A percentile compares a stretch with the other conserved stretches of the same genome.
These are phyloP conservation scores for Erysimum pusillum DNA, from an alignment of 441 rosid species.

Conservation along the genomic window DNA sequence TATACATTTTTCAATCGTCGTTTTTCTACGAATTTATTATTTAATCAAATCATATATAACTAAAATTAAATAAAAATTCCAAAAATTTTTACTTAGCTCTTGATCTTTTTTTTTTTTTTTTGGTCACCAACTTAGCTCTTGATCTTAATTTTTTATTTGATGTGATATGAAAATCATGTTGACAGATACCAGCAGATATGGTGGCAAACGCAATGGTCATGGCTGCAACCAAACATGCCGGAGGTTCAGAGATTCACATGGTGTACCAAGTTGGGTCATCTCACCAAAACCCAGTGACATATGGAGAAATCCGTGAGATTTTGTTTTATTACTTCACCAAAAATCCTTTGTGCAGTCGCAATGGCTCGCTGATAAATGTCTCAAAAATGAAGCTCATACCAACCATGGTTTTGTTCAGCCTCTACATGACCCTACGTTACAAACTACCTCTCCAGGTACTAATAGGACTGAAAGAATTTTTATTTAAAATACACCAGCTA, in stretches of 20 bases:
- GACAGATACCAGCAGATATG: constrained; percentile 87
- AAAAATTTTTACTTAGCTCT: no score
- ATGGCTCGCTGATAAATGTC: constrained; percentile 69
- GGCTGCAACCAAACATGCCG: constrained; percentile 62
- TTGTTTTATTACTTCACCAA: constrained; percentile 56
- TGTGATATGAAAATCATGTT: not conserved
- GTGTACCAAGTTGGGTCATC: constrained; percentile 86
- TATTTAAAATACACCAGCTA: no score
- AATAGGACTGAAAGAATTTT: no score
- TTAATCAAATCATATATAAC: no score
- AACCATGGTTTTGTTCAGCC: constrained; percentile 70
- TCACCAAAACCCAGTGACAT: constrained; percentile 54
- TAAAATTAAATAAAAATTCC: no score
- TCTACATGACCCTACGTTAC: constrained; percentile 74
- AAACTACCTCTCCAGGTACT: constrained; percentile 45
- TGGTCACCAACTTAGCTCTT: no score
- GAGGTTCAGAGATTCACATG: constrained; percentile 34
- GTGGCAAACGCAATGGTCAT: constrained; percentile 76
- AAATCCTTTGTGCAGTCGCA: constrained; percentile 74
- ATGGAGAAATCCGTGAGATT: constrained; percentile 55
- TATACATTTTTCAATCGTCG: no score
- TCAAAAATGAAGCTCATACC: constrained; percentile 55
- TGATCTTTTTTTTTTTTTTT: no score
- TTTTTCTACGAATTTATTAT: no score
- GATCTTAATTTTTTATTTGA: no score